Evolutionary conservation across 2,329 filamentous ascomycete genomes (phyloP).

Genomic region (Xylariaceae sp.): DNA sequence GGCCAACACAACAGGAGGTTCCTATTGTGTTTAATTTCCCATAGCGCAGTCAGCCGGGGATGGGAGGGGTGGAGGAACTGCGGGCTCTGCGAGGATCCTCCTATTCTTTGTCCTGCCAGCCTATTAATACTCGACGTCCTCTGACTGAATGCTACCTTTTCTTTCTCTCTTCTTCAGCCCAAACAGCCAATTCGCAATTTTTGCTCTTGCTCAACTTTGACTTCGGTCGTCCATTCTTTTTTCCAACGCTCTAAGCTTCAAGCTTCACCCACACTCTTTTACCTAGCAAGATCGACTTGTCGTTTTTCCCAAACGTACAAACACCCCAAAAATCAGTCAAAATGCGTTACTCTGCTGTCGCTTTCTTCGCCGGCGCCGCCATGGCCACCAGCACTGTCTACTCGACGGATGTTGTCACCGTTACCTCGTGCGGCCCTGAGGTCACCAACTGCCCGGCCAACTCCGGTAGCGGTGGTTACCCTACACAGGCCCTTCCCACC

Average conservation of each 20-base stretch:
- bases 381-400: conserved; percentile 56
- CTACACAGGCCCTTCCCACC: conserved; percentile 48
- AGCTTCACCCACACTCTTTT: conserved; percentile 43
- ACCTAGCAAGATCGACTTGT: conserved; percentile 36
- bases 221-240: conserved; percentile 66
- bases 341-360: conserved; percentile 66
- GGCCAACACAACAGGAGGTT: conserved; percentile 18
- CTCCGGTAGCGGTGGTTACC: conserved; percentile 40
- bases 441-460: conserved; percentile 66
- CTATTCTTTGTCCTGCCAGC: conserved; percentile 37
- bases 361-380: conserved; percentile 56
- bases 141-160: conserved; percentile 32
- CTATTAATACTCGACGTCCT: conserved; percentile 56
- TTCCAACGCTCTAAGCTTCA: conserved; percentile 37
- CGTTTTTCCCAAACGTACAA: conserved; percentile 41
- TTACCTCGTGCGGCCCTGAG: conserved; percentile 65
- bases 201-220: conserved; percentile 53
- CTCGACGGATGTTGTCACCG: conserved; percentile 63
- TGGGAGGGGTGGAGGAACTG: no score
- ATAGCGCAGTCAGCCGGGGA: conserved; percentile 18
- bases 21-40: conserved; percentile 42
- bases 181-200: conserved; percentile 49
- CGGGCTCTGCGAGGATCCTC: conserved; percentile 32
- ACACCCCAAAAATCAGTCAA: conserved; percentile 54
- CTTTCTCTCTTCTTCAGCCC: conserved; percentile 48